Evolutionary conservation across 352 stramenopile genomes (phyloP).

Genomic region (Phytophthora colocasiae): DNA sequence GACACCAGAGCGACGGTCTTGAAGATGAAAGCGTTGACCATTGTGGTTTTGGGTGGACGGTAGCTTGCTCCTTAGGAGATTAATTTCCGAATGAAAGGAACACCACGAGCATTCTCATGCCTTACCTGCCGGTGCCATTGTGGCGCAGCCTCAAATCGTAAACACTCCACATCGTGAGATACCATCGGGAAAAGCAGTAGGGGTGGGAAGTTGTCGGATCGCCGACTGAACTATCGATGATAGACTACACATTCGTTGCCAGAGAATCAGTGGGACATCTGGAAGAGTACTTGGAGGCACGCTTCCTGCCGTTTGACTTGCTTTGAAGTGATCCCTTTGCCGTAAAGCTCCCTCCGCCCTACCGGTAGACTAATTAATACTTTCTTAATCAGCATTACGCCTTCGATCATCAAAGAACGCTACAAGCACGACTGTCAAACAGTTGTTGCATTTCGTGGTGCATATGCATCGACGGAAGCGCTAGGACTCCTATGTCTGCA

Average conservation of each 20-base stretch:
- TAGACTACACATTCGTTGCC: conserved; percentile 9
- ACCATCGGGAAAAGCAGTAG: conserved; percentile 27
- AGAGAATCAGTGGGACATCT: conserved; percentile 17
- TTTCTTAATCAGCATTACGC: conserved; percentile 12
- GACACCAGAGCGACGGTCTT: conserved; percentile 31
- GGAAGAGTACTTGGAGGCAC: conserved; percentile 21
- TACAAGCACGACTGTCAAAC: conserved; percentile 18
- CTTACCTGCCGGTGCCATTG: background rate
- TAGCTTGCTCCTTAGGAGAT: conserved; percentile 21
- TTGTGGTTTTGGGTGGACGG: conserved; percentile 1
- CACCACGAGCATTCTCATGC: background rate
- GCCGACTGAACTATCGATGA: conserved; percentile 9
- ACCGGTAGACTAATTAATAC: conserved; percentile 17
- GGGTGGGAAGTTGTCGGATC: conserved; percentile 30
- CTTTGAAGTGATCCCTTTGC: too few relatives aligned
- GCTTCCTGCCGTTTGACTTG: conserved; percentile 14
- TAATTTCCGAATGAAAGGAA: conserved; percentile 30
- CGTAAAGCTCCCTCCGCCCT: too few relatives aligned
- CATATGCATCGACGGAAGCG: conserved; percentile 24
- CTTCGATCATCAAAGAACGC: conserved; percentile 17
- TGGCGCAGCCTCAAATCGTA: conserved; percentile 5
- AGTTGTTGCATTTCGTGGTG: conserved; percentile 16
- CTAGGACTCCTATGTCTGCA: background rate
- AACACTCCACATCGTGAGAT: conserved; percentile 27
- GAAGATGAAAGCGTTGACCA: conserved; percentile 25